Conservation (phyloP, 345 rosid species). For the Dipteronia dyeriana region DNA sequence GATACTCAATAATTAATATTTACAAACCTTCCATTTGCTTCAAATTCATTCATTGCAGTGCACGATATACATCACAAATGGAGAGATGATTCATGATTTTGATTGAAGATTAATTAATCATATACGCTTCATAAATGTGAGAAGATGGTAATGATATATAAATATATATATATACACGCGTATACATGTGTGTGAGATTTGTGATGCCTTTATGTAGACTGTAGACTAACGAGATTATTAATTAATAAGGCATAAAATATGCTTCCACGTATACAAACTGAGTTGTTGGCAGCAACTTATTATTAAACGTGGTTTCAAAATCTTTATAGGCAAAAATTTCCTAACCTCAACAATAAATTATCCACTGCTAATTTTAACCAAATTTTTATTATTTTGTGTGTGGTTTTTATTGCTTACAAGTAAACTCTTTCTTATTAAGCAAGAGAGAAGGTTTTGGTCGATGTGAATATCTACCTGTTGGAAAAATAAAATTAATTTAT, state of each 20-base stretch:
- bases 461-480: slow-evolving; percentile 18
- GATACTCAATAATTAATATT: not conserved
- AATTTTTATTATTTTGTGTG: not conserved
- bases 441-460: slow-evolving; percentile 14
- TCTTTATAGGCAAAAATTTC: not conserved
- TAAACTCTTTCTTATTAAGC: slow-evolving; percentile 9
- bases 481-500: not conserved
- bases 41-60: not conserved
- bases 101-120: not conserved
- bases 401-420: slow-evolving; percentile 16
- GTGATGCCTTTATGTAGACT: not conserved
- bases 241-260: not conserved
- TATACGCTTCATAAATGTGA: not conserved
- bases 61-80: not conserved
- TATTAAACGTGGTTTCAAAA: not conserved
- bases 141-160: not conserved
- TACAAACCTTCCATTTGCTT: not conserved
- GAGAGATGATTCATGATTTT: not conserved
- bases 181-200: too few relatives aligned
- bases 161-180: too few relatives aligned
- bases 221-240: not conserved
- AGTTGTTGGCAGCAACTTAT: not conserved
- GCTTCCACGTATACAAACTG: not conserved
- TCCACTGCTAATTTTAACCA: not conserved
- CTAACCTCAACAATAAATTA: slow-evolving; percentile 22